Percentiles rank a stretch among this genome's conserved stretches.
Conservation (phyloP, 768 basidiomycete species). For the Pleurotus salmoneostramineus region DNA sequence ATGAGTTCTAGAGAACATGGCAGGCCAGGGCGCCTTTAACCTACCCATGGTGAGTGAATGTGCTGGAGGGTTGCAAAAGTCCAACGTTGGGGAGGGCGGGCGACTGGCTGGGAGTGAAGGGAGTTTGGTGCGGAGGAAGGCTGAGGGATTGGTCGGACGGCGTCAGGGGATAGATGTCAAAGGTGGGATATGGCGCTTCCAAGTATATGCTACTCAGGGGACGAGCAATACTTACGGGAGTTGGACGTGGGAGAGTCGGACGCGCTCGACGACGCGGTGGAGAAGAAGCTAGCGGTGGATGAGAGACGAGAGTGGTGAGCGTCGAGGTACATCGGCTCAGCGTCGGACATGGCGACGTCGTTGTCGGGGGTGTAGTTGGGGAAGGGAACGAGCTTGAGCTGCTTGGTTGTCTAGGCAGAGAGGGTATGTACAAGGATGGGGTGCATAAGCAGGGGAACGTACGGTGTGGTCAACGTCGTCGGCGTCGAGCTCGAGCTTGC, state of each 20-base stretch:
- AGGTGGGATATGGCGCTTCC: constrained; percentile 52
- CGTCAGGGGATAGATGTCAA: constrained; percentile 55
- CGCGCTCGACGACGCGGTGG: constrained; percentile 38
- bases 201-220: constrained; percentile 6
- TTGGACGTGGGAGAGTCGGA: constrained; percentile 42
- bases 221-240: constrained; percentile 39
- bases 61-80: constrained; percentile 61
- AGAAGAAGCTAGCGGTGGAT: constrained; percentile 56
- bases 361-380: constrained; percentile 59
- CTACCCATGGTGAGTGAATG: constrained; percentile 72
- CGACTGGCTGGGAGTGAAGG: constrained; percentile 26
- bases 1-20: constrained; percentile 3
- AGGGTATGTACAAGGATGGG: constrained; percentile 16
- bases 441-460: constrained; percentile 17
- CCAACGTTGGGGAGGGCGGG: constrained; percentile 47
- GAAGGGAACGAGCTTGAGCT: constrained; percentile 73
- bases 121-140: constrained; percentile 28
- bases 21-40: constrained; percentile 16
- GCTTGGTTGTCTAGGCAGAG: constrained; percentile 50
- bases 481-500: constrained; percentile 64
- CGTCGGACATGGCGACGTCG: constrained; percentile 73
- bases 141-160: constrained; percentile 30
- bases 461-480: constrained; percentile 52
- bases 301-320: constrained; percentile 55
- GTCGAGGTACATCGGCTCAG: constrained; percentile 46